These are phyloP conservation scores for Pichia kudriavzevii DNA, from an alignment of 1,139 yeast species.

Conservation along the genomic window DNA sequence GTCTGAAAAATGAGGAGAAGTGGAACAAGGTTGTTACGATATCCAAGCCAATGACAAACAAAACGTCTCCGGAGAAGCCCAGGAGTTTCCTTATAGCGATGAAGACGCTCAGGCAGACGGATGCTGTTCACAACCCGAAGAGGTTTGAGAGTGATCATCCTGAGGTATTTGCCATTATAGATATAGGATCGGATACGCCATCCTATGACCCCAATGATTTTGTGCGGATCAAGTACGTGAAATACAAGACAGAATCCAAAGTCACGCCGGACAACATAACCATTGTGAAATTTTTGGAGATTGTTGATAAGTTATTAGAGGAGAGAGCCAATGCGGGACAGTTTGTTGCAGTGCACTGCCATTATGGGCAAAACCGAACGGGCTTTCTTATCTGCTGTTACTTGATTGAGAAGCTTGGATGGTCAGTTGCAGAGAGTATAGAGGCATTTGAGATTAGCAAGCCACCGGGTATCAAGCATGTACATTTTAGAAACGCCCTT, in stretches of 20 bases:
- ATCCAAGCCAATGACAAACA: slow-evolving; percentile 34
- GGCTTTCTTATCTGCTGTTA: slow-evolving; percentile 70
- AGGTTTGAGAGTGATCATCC: slow-evolving; percentile 43
- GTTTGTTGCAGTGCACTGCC: slow-evolving; percentile 65
- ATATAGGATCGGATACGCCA: slow-evolving; percentile 70
- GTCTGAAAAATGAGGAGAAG: slow-evolving; percentile 64
- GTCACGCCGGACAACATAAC: slow-evolving; percentile 64
- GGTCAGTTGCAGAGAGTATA: slow-evolving; percentile 59
- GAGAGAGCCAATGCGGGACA: slow-evolving; percentile 27
- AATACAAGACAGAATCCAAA: slow-evolving; percentile 73
- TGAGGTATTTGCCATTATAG: slow-evolving; percentile 52
- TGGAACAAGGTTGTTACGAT: slow-evolving; percentile 56
- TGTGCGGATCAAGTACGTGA: slow-evolving; percentile 47
- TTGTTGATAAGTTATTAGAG: slow-evolving; percentile 44
- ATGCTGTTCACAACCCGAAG: slow-evolving; percentile 51
- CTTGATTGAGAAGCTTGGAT: slow-evolving; percentile 51
- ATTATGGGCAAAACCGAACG: slow-evolving; percentile 75
- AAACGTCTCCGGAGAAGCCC: slow-evolving; percentile 29
- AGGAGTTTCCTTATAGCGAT: slow-evolving; percentile 55
- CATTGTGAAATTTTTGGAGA: slow-evolving; percentile 47
- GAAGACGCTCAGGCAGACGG: slow-evolving; percentile 69
- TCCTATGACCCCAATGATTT: slow-evolving; percentile 63
- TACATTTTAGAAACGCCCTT: slow-evolving; percentile 68
- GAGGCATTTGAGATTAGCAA: slow-evolving; percentile 52
- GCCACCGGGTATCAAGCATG: slow-evolving; percentile 70